Percentiles rank a stretch among this genome's conserved stretches.
Evolutionary conservation across 352 stramenopile species (phyloP).

Genomic region (Aphanomyces euteiches): DNA sequence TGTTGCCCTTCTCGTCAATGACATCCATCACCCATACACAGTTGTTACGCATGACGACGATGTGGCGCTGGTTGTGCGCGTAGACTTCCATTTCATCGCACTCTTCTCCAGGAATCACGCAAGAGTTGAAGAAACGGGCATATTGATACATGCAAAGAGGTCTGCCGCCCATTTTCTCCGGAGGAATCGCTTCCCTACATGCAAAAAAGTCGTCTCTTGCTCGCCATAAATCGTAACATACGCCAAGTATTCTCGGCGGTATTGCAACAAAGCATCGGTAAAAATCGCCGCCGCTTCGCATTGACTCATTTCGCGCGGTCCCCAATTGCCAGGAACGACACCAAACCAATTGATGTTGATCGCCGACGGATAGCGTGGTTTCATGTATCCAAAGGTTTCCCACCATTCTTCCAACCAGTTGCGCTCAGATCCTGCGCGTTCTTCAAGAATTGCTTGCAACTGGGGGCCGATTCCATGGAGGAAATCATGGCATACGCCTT

Average conservation of each 20-base stretch:
- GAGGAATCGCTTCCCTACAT: slow-evolving; percentile 81
- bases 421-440: slow-evolving; percentile 73
- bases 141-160: slow-evolving; percentile 93
- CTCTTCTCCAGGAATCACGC: slow-evolving; percentile 89
- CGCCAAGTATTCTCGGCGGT: slow-evolving; percentile 88
- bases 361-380: slow-evolving; percentile 91
- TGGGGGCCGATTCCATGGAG: slow-evolving; percentile 81
- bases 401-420: slow-evolving; percentile 95
- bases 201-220: not conserved
- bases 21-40: slow-evolving; percentile 85
- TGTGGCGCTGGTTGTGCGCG: slow-evolving; percentile 88
- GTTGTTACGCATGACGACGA: slow-evolving; percentile 90
- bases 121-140: slow-evolving; percentile 96
- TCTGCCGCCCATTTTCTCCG: slow-evolving; percentile 91
- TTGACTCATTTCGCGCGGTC: slow-evolving; percentile 88
- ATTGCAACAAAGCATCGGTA: slow-evolving; percentile 84
- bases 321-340: slow-evolving; percentile 91
- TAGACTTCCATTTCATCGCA: slow-evolving; percentile 85
- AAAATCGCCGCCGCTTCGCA: slow-evolving; percentile 86
- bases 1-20: slow-evolving; percentile 63
- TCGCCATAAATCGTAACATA: slow-evolving; percentile 37
- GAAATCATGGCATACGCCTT: slow-evolving; percentile 89
- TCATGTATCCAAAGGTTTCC: slow-evolving; percentile 95
- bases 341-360: slow-evolving; percentile 99
- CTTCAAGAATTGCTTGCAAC: slow-evolving; percentile 87